phyloP scores from a whole-genome alignment of 2,329 filamentous ascomycete species.

The Rhynchosporium agropyri region DNA sequence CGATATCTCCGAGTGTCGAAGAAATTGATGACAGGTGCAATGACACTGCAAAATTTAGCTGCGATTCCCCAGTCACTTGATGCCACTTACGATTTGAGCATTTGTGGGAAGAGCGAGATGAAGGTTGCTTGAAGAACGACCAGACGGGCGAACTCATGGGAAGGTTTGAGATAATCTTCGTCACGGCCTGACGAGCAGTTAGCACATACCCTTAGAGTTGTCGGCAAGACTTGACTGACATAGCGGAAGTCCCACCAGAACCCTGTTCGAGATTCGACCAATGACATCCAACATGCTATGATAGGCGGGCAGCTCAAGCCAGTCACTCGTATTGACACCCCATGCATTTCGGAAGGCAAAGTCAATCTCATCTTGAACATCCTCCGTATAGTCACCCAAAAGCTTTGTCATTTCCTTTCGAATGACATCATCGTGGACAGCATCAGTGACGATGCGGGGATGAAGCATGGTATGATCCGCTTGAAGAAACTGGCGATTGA shows the following conservation, averaged over 20 bases:
- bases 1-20: conserved; percentile 33
- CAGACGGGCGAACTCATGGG: conserved; percentile 41
- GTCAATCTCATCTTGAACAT: conserved; percentile 35
- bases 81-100: conserved; percentile 42
- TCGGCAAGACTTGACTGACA: conserved; percentile 33
- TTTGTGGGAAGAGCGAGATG: conserved; percentile 39
- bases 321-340: conserved; percentile 34
- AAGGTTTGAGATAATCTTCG: conserved; percentile 42
- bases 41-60: conserved; percentile 32
- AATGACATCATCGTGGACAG: conserved; percentile 44
- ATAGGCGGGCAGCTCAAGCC: conserved; percentile 36
- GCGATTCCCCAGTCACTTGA: conserved; percentile 31
- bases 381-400: conserved; percentile 35
- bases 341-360: conserved; percentile 36
- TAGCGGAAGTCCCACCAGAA: conserved; percentile 40
- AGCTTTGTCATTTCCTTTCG: conserved; percentile 44
- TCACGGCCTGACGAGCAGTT: conserved; percentile 35
- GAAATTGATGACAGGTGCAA: conserved; percentile 29
- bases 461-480: conserved; percentile 42
- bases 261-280: conserved; percentile 38
- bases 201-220: not conserved
- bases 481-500: conserved; percentile 47
- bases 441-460: conserved; percentile 30
- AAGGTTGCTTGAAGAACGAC: conserved; percentile 44
- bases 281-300: conserved; percentile 38